phyloP scores from a whole-genome alignment of 257 asterid species.

The Dorcoceras hygrometricum region DNA sequence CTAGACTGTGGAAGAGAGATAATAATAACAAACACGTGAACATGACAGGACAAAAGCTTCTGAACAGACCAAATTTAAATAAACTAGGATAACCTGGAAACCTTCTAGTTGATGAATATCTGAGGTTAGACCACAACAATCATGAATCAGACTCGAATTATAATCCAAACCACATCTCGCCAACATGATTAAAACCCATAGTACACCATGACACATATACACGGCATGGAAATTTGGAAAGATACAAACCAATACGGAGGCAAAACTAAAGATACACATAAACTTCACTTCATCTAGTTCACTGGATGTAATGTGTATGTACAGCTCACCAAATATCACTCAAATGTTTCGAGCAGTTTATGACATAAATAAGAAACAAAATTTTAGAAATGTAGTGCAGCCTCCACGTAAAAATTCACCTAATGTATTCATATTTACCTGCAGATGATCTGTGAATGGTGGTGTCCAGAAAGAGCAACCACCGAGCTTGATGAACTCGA shows the following conservation, averaged over 20 bases:
- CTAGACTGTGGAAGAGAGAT: too few species aligned
- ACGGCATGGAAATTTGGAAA: not conserved
- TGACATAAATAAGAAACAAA: too few species aligned
- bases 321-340: not conserved
- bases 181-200: not conserved
- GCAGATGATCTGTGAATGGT: conserved; percentile 19
- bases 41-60: too few species aligned
- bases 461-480: not conserved
- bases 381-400: not conserved
- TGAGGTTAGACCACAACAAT: too few species aligned
- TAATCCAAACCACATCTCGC: not conserved
- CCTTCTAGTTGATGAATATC: too few species aligned
- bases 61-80: too few species aligned
- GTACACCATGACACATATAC: not conserved
- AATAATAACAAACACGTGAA: too few species aligned
- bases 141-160: not conserved
- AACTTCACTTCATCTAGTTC: not conserved
- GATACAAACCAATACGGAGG: not conserved
- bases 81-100: too few species aligned
- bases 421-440: conserved; percentile 21
- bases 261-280: not conserved
- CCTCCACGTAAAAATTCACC: conserved; percentile 1
- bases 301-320: not conserved
- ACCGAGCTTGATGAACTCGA: conserved; percentile 21
- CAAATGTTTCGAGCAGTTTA: too few species aligned